phyloP scores from a whole-genome alignment of 331 rosid species.

The Spiraea crenata region DNA sequence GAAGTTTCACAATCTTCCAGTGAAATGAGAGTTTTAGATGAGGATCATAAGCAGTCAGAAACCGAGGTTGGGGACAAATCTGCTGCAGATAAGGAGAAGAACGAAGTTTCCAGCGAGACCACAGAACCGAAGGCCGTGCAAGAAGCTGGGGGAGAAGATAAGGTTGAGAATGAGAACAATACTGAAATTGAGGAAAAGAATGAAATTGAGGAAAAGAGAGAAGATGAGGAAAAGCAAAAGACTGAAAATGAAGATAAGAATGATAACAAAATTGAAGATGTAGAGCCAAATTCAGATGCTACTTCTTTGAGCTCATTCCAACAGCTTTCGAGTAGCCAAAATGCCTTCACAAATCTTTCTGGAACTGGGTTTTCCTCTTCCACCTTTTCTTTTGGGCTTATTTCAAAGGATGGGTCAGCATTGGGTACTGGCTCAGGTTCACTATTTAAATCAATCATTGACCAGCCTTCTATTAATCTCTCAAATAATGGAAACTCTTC shows the following conservation, averaged over 20 bases:
- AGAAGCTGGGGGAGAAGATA: conserved; percentile 23
- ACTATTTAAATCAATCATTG: conserved; percentile 47
- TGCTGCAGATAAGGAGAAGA: conserved; percentile 31
- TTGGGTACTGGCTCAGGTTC: conserved; percentile 45
- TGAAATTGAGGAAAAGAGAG: conserved; percentile 15
- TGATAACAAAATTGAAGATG: conserved; percentile 40
- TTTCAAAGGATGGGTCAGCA: conserved; percentile 51
- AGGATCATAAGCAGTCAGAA: conserved; percentile 39
- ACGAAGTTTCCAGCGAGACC: conserved; percentile 11
- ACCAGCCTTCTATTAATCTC: conserved; percentile 58
- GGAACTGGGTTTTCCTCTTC: conserved; percentile 82
- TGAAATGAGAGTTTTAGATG: conserved; percentile 19
- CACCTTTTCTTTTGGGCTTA: conserved; percentile 70
- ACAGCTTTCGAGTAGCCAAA: conserved; percentile 83
- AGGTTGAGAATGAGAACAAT: conserved; percentile 15
- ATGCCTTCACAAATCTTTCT: conserved; percentile 94
- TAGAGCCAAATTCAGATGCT: conserved; percentile 50
- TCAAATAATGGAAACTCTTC: conserved; percentile 68
- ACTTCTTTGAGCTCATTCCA: conserved; percentile 70
- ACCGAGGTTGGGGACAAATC: conserved; percentile 37
- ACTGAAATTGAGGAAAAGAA: neutral
- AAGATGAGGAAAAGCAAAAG: conserved; percentile 26
- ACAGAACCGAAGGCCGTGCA: conserved; percentile 15
- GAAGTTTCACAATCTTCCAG: conserved; percentile 15
- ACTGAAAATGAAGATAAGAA: conserved; percentile 40